Base-by-base conservation (phyloP, 257 asterid genomes). In the Jacaranda copaia region DNA sequence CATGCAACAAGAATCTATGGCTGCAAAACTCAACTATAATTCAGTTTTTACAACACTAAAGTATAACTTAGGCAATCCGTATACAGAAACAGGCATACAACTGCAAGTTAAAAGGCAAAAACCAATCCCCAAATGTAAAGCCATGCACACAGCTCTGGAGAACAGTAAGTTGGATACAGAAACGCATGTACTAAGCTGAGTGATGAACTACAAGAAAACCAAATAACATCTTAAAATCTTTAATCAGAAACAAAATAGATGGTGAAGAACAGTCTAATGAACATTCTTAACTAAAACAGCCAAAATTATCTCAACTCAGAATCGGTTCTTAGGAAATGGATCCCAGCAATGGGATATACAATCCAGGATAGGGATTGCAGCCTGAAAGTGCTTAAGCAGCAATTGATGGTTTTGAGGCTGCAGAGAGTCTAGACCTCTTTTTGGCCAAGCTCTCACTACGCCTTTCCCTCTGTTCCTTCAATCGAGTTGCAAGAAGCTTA, bases 381-480 rank as follows among this genome's bases (percentile, higher is more conserved):
- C 52, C 18, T 4, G 39, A 36, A 12, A 43, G 58, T 15, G 51
- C 70, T 83, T 77, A 87, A 40, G 90, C 87, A 39, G 87, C 83
- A 25, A 70, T 14, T 0, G 92, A 86, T 2, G 88, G 87, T 68
- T 88, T 91, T 1, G 95, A 61, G 16, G 90, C 91, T 0, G 89
- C 82, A 32, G 97, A 89, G 32, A 89, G 89, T 57, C 91, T 85
- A 6, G 97, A 89, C 51, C 97, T 79, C 85, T 85, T 91, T 92
- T 89, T 91, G 1, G 97, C 97, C 81, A 91, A 78, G 55, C 97
- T 91, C 84, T 91, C 93, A 13, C 95, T 89, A 1, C 97, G 87
- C 83, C 80, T 86, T 45, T 91, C 97, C 19, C 95, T 82, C 75
- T 91, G 97, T 79, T 91, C 97, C 92, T 91, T 91, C 89, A 91